Evolutionary conservation across 768 basidiomycete species (phyloP).

Genomic region (Tylopilus vinaceipallidus): DNA sequence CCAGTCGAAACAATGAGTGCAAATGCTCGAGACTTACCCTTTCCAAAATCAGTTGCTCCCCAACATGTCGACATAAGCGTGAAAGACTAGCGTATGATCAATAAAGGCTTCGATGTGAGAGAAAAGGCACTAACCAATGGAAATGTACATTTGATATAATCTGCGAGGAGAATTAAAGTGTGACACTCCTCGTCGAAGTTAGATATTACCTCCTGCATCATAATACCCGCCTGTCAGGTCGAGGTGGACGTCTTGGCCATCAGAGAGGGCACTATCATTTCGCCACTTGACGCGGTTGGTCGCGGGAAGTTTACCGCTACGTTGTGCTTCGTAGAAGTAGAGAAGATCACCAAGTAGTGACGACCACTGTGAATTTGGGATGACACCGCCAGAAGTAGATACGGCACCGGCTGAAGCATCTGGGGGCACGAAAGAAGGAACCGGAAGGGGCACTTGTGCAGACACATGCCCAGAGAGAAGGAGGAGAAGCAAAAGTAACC

Average conservation of each 20-base stretch:
- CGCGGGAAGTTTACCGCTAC: conserved; percentile 69
- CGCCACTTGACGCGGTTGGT: conserved; percentile 83
- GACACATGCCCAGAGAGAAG: conserved; percentile 28
- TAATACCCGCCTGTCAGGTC: conserved; percentile 89
- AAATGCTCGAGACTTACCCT: conserved; percentile 43
- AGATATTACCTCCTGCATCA: conserved; percentile 78
- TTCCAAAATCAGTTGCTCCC: conserved; percentile 83
- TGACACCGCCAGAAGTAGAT: conserved; percentile 35
- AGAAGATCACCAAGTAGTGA: conserved; percentile 75
- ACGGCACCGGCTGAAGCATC: conserved; percentile 54
- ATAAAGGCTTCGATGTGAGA: background rate
- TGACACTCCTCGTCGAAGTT: background rate
- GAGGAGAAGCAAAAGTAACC: conserved; percentile 14
- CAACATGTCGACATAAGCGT: conserved; percentile 85
- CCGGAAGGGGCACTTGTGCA: conserved; percentile 64
- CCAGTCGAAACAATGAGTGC: background rate
- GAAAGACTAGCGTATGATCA: conserved; percentile 52
- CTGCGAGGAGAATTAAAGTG: conserved; percentile 34
- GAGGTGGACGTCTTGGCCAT: conserved; percentile 70
- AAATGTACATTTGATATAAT: conserved; percentile 87
- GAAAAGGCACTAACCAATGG: conserved; percentile 56
- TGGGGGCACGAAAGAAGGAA: conserved; percentile 64
- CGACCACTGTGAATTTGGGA: conserved; percentile 79
- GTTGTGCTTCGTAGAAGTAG: conserved; percentile 91
- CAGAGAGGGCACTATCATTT: conserved; percentile 74